phyloP scores from a whole-genome alignment of 2,329 filamentous ascomycete species.

The Byssothecium circinans region DNA sequence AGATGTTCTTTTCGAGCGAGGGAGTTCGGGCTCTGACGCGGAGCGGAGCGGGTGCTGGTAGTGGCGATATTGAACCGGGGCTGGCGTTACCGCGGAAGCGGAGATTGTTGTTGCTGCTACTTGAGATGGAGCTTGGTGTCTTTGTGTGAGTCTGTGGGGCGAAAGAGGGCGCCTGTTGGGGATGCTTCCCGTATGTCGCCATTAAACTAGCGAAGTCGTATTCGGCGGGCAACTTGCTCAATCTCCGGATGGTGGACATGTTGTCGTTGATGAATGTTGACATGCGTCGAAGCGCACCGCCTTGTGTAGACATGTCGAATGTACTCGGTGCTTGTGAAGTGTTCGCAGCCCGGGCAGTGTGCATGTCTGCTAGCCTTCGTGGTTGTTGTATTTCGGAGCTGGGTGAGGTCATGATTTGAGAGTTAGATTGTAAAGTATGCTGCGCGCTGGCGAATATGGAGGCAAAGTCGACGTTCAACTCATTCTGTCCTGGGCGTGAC shows the following conservation, averaged over 20 bases:
- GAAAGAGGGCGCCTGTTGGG: constrained; percentile 1
- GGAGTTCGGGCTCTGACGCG: constrained; percentile 10
- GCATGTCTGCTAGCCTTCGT: constrained; percentile 17
- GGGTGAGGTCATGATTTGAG: constrained; percentile 1
- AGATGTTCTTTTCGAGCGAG: constrained; percentile 5
- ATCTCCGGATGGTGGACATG: constrained; percentile 20
- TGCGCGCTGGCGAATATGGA: constrained; percentile 21
- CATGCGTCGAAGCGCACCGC: constrained; percentile 17
- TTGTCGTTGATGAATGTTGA: constrained; percentile 21
- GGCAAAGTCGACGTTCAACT: constrained; percentile 16
- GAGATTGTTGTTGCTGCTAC: constrained; percentile 2
- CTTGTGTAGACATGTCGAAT: constrained; percentile 18
- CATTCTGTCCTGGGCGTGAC: constrained; percentile 8
- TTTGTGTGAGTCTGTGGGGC: not conserved
- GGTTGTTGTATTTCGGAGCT: constrained; percentile 3
- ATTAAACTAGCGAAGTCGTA: constrained; percentile 22
- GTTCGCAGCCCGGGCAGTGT: constrained; percentile 15
- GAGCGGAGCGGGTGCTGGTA: not conserved
- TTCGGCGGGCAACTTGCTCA: constrained; percentile 16
- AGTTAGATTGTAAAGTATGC: constrained; percentile 13
- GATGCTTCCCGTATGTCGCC: constrained; percentile 21
- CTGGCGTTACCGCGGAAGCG: constrained; percentile 6
- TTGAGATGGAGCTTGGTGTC: not conserved
- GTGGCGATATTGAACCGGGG: not conserved
- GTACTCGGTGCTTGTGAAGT: constrained; percentile 14